Evolutionary conservation across 1,139 yeast species (phyloP).

Genomic region (Pichia cactophila): DNA sequence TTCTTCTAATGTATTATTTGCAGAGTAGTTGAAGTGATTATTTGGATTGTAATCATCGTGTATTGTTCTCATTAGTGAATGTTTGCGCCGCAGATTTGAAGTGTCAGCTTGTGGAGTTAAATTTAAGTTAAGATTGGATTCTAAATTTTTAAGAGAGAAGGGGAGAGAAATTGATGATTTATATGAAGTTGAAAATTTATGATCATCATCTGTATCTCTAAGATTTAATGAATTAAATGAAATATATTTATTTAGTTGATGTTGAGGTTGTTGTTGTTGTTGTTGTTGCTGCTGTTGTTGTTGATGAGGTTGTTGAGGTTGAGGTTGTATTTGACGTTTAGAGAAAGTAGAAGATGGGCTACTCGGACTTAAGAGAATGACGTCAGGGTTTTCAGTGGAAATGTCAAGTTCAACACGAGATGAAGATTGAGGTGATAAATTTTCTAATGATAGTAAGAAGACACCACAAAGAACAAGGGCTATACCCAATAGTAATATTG

Average conservation of each 20-base stretch:
- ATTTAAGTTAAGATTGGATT: background rate
- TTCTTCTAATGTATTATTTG: slow-evolving; percentile 27
- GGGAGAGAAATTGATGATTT: slow-evolving; percentile 7
- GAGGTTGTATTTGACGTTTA: background rate
- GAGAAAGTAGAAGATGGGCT: background rate
- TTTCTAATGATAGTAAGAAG: slow-evolving; percentile 40
- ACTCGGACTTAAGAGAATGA: background rate
- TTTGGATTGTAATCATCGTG: slow-evolving; percentile 27
- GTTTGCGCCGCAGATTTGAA: slow-evolving; percentile 1
- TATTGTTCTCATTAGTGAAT: slow-evolving; percentile 1
- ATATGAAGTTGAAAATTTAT: slow-evolving; percentile 5
- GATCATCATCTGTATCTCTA: slow-evolving; percentile 3
- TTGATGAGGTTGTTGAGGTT: background rate
- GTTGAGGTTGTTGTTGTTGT: background rate
- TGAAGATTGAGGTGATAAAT: background rate
- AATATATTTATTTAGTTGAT: slow-evolving; percentile 28
- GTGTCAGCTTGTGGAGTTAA: background rate
- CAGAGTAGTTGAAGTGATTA: slow-evolving; percentile 25
- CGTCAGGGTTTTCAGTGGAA: background rate
- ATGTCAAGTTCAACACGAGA: background rate
- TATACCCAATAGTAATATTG: slow-evolving; percentile 46
- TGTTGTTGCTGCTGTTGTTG: background rate
- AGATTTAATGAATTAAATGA: slow-evolving; percentile 31
- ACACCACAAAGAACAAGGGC: slow-evolving; percentile 46
- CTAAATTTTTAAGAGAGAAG: slow-evolving; percentile 9